phyloP scores from a whole-genome alignment of 2,329 filamentous ascomycete species.

The Neofusicoccum cordaticola region DNA sequence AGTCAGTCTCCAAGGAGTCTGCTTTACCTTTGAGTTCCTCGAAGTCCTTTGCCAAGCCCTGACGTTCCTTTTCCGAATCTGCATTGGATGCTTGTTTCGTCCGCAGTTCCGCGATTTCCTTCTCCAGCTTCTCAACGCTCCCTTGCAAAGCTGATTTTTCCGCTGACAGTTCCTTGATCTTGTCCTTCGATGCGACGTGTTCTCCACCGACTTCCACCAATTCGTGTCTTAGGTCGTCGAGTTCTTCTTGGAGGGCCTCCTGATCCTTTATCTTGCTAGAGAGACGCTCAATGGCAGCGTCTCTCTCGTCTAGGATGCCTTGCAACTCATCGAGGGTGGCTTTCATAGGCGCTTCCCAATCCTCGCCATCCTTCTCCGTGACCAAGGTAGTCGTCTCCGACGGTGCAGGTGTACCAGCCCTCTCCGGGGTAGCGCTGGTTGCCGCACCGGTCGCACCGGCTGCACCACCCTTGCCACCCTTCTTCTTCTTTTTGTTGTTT shows the following conservation, averaged over 20 bases:
- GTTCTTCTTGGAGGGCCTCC: slow-evolving; percentile 78
- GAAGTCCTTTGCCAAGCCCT: slow-evolving; percentile 62
- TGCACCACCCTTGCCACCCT: slow-evolving; percentile 54
- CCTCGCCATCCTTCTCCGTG: slow-evolving; percentile 26
- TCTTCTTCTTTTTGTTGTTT: slow-evolving; percentile 81
- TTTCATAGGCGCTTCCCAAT: slow-evolving; percentile 1
- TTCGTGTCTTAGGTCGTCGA: slow-evolving; percentile 78
- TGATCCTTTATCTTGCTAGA: slow-evolving; percentile 69
- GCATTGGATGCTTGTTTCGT: slow-evolving; percentile 46
- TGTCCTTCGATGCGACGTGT: slow-evolving; percentile 78
- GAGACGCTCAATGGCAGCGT: slow-evolving; percentile 69
- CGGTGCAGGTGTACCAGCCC: slow-evolving; percentile 29
- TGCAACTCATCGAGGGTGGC: slow-evolving; percentile 30
- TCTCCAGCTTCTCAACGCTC: slow-evolving; percentile 66
- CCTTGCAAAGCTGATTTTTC: slow-evolving; percentile 67
- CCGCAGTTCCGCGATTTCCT: slow-evolving; percentile 61
- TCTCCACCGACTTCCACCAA: slow-evolving; percentile 76
- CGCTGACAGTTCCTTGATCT: slow-evolving; percentile 64
- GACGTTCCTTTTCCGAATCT: slow-evolving; percentile 51
- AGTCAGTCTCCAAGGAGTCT: slow-evolving; percentile 71
- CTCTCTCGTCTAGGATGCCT: slow-evolving; percentile 51
- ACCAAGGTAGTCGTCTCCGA: slow-evolving; percentile 13
- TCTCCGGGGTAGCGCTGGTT: slow-evolving; percentile 17
- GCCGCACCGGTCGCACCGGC: slow-evolving; percentile 15
- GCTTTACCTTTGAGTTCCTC: slow-evolving; percentile 70